These are phyloP conservation scores for Globisporangium canariense DNA, from an alignment of 352 stramenopile species.

Conservation along the genomic window DNA sequence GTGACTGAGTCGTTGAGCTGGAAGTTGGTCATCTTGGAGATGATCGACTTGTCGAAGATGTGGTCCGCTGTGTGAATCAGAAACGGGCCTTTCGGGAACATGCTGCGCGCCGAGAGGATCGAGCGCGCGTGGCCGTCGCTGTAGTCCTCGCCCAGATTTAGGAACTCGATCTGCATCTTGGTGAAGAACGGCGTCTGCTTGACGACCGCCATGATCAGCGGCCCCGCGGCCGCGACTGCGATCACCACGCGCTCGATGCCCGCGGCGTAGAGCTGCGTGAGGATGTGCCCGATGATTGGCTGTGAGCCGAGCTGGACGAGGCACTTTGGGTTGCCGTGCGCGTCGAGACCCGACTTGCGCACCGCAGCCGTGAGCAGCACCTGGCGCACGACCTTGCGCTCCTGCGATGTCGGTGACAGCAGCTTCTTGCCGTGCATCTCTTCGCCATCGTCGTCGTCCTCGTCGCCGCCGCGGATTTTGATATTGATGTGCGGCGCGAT, in stretches of 20 bases:
- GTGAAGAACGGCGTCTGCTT: constrained; percentile 64
- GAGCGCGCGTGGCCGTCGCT: constrained; percentile 71
- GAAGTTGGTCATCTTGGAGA: constrained; percentile 59
- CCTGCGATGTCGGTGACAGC: constrained; percentile 10
- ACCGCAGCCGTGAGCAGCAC: constrained; percentile 68
- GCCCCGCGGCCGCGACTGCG: constrained; percentile 56
- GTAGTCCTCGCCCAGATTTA: constrained; percentile 80
- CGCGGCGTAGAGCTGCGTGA: constrained; percentile 73
- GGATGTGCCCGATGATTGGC: constrained; percentile 75
- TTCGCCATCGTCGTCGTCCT: neutral
- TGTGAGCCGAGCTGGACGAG: constrained; percentile 70
- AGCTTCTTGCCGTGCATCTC: neutral
- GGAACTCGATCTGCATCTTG: constrained; percentile 83
- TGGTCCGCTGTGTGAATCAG: constrained; percentile 85
- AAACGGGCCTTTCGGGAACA: constrained; percentile 76
- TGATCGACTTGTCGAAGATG: constrained; percentile 79
- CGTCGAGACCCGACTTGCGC: constrained; percentile 47
- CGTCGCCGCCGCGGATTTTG: constrained; percentile 1
- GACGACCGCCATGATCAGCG: constrained; percentile 57
- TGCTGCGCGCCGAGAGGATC: constrained; percentile 66
- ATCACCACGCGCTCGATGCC: constrained; percentile 78
- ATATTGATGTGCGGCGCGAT: constrained; percentile 13
- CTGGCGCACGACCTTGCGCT: constrained; percentile 33
- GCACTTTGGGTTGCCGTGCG: constrained; percentile 59
- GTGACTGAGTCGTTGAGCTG: constrained; percentile 53